Evolutionary conservation across 176 grass and related monocot species (phyloP), one percentile per base, ranked within the genome.

Genomic region (Triticum dicoccoides): DNA sequence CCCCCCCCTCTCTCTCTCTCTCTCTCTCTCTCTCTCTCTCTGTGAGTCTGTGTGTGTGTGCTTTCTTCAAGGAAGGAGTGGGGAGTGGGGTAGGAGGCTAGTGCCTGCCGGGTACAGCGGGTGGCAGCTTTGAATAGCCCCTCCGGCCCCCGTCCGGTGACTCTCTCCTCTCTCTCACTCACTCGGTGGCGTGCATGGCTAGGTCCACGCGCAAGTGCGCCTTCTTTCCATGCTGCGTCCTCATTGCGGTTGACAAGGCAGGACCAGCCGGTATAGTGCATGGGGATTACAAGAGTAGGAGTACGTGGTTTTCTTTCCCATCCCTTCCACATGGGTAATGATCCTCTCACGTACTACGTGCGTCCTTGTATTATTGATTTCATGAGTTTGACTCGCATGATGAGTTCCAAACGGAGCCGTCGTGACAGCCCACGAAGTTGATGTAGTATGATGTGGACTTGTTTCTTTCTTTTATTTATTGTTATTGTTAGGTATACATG

Each of bases 81-180:
- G 51, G 51, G 51, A 18, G 51, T 54, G 51, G 51, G 51, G 15
- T 54, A 52, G 45, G 49, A 34, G 30, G 65, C 21, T 38, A 41
- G 37, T 45, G 82, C 68, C 80, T 39, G 49, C 4, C 49, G 1
- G 5, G 38, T 74, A 44, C 45, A 73, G 74, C 80, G 74, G 75
- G 67, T 80, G 81, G 76, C 85, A 87, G 85, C 89, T 91, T 87
- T 87, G 80, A 87, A 87, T 80, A 42, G 59, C 66, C 33, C 70
- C 11, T 61, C 21, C 49, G 27, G 64, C 11, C 54, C 47, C 34
- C 47, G 47, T 69, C 34, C 47, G 49, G 49, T 2, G 49, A 52
- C 49, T 5, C 49, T 52, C 56, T 30, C 69, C 41, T 79, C 49
- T 65, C 65, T 54, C 51, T 38, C 51, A 6, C 51, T 18, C 15